Base-by-base conservation (phyloP, 2,329 filamentous ascomycete genomes). In the Aspergillus flavus region DNA sequence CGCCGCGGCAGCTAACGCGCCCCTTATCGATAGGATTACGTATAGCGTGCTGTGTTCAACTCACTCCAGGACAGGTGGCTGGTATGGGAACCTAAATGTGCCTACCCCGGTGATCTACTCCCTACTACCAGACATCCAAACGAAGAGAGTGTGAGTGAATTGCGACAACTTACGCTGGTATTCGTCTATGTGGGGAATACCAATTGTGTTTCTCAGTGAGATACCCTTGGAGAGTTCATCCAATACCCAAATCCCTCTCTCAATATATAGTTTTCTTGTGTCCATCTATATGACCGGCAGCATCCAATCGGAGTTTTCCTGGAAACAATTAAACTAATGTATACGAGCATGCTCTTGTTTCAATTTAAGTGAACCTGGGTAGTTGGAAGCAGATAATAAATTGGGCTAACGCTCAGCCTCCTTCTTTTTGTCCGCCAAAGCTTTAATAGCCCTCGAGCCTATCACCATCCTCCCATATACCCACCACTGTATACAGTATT, bases 21-120 rank as follows among this genome's bases (percentile, higher is more conserved):
- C 46, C 46, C 46, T 30, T 28, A 50, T 50, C 23, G 26, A 30
- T 16, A 19, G 3, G 19, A 52, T 52, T 52, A 52, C 48, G 48
- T 52, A 52, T 52, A 52, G 48, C 48, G 48, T 52, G 48, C 48
- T 52, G 48, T 34, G 26, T 52, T 52, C 48, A 52, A 52, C 48
- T 52, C 48, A 10, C 14, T 19, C 26, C 46, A 50, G 46, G 26
- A 10, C 28, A 52, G 48, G 28, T 32, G 28, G 48, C 48, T n/a
- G 16, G 28, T 21, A 52, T 52, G 48, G 48, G 28, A 5, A 10
- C 48, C 48, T 6, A n/a, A 26, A 14, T 23, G 16, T 19, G 5
- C 45, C 23, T 23, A 6, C 11, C 45, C 26, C n/a, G 21, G 11
- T 14, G 12, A 26, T 26, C 23, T 26, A 16, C 21, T 48, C 45